Conservation (phyloP, 176 grass and related monocot species). For the Carex parvula region DNA sequence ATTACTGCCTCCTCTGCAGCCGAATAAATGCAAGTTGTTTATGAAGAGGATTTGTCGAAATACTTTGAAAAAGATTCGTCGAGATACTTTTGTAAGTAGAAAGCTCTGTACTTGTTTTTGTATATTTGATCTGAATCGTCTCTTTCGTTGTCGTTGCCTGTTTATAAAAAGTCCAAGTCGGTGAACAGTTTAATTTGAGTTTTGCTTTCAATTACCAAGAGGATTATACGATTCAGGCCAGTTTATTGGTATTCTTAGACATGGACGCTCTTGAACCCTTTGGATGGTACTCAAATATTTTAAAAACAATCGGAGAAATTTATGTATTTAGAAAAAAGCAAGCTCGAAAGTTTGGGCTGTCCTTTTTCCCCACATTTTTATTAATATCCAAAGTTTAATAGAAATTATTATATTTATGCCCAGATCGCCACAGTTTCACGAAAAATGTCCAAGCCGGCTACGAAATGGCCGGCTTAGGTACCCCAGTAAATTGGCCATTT, state of each 20-base stretch:
- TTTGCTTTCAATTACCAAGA: not conserved
- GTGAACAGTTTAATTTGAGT: not conserved
- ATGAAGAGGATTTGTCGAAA: not conserved
- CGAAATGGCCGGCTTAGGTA: too few species aligned
- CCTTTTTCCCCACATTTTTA: too few species aligned
- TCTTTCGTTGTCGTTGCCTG: not conserved
- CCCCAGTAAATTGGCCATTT: too few species aligned
- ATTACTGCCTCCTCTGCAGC: not conserved
- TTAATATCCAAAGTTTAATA: too few species aligned
- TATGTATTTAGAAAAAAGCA: conserved; percentile 69
- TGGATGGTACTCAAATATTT: conserved; percentile 36
- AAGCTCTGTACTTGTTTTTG: not conserved
- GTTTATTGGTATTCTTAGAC: not conserved
- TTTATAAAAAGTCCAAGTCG: not conserved
- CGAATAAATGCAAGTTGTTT: not conserved
- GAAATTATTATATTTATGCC: too few species aligned
- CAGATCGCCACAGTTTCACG: too few species aligned
- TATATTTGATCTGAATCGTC: not conserved
- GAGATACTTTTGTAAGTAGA: not conserved
- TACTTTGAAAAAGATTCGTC: not conserved
- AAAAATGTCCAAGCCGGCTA: too few species aligned
- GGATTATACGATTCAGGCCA: not conserved
- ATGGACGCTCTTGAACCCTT: not conserved
- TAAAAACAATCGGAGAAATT: conserved; percentile 70
- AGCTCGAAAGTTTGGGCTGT: conserved; percentile 80